phyloP scores from a whole-genome alignment of 202 grass and related monocot genomes.

The Zoysia matrella region DNA sequence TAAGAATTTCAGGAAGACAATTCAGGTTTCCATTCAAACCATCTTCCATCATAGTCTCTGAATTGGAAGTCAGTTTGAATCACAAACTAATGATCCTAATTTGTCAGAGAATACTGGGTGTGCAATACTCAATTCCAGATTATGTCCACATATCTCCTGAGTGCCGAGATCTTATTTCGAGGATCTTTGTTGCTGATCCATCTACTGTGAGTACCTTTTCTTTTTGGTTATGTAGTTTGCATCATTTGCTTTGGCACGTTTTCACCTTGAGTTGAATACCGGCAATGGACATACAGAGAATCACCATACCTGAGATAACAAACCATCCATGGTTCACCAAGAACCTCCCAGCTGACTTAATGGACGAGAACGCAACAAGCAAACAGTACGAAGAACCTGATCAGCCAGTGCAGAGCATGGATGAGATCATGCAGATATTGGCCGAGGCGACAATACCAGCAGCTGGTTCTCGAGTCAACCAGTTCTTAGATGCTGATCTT shows the following conservation, averaged over 20 bases:
- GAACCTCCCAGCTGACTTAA: constrained; percentile 80
- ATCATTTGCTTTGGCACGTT: constrained; percentile 2
- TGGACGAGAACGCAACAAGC: constrained; percentile 75
- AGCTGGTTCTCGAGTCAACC: constrained; percentile 66
- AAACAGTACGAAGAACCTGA: constrained; percentile 84
- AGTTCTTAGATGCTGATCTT: constrained; percentile 75
- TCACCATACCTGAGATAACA: constrained; percentile 89
- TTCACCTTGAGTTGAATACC: not conserved
- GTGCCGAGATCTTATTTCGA: constrained; percentile 79
- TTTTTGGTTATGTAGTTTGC: not conserved
- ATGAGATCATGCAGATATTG: constrained; percentile 97
- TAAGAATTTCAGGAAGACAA: constrained; percentile 44
- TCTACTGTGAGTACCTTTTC: constrained; percentile 55
- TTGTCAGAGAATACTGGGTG: constrained; percentile 81
- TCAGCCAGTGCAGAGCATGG: constrained; percentile 81
- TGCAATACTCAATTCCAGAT: constrained; percentile 98
- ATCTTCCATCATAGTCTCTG: not conserved
- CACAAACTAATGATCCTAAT: constrained; percentile 21
- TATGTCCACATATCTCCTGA: constrained; percentile 90
- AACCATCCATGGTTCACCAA: constrained; percentile 89
- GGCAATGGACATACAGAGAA: constrained; percentile 58
- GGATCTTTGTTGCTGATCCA: constrained; percentile 88
- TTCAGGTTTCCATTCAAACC: constrained; percentile 59
- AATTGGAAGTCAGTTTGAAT: not conserved
- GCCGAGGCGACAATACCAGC: constrained; percentile 80